Percentiles rank a stretch among this genome's conserved stretches.
phyloP scores from a whole-genome alignment of 257 asterid species.

The Buddleja alternifolia region DNA sequence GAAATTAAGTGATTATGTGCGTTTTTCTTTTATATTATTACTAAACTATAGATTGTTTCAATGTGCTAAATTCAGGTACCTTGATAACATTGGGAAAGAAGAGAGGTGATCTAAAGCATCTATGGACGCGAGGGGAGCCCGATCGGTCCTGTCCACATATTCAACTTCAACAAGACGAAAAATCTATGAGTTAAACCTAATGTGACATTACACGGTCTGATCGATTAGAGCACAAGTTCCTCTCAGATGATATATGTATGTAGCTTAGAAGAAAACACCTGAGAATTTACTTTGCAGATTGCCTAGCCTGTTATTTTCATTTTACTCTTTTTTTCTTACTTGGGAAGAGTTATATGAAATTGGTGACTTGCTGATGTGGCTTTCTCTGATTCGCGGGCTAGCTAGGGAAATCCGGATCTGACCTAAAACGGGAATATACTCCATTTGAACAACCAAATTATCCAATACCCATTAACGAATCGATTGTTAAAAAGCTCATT shows the following conservation, averaged over 20 bases:
- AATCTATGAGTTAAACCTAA: background rate
- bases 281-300: constrained; percentile 16
- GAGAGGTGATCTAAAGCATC: constrained; percentile 80
- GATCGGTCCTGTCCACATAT: constrained; percentile 79
- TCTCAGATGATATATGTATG: constrained; percentile 17
- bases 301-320: background rate
- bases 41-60: background rate
- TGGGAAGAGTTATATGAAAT: constrained; percentile 14
- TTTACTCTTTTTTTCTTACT: constrained; percentile 7
- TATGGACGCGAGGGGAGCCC: constrained; percentile 92
- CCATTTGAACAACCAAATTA: too few relatives aligned
- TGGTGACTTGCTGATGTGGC: background rate
- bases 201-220: background rate
- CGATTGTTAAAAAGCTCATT: too few relatives aligned
- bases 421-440: too few relatives aligned
- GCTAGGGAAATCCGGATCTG: too few relatives aligned
- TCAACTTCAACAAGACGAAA: constrained; percentile 49
- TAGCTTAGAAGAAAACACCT: constrained; percentile 29
- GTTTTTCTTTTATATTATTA: background rate
- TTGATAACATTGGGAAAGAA: constrained; percentile 67
- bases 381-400: too few relatives aligned
- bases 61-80: constrained; percentile 60
- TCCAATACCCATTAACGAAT: too few relatives aligned
- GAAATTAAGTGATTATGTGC: too few relatives aligned
- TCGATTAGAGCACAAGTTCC: constrained; percentile 7